phyloP scores from a whole-genome alignment of 2,329 filamentous ascomycete species.

The Elsinoe batatas region DNA sequence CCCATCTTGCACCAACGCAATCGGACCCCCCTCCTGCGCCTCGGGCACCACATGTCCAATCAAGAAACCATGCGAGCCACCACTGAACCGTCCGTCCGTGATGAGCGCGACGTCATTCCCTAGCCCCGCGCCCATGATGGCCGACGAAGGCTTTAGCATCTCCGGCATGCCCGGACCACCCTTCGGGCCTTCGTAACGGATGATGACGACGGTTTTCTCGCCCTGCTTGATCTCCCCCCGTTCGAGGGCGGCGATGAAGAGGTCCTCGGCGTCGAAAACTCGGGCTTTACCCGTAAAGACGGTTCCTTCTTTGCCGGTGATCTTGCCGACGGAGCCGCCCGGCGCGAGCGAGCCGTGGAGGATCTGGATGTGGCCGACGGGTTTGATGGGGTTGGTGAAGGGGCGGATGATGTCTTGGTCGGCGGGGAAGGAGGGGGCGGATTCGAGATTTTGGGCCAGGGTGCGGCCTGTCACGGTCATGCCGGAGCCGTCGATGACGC shows the following conservation, averaged over 20 bases:
- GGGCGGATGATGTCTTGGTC: constrained; percentile 63
- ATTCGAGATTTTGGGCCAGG: constrained; percentile 41
- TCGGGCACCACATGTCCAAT: constrained; percentile 90
- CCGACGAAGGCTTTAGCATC: constrained; percentile 76
- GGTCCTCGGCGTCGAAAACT: constrained; percentile 60
- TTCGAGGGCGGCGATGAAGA: constrained; percentile 59
- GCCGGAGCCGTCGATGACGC: constrained; percentile 37
- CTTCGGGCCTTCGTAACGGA: constrained; percentile 73
- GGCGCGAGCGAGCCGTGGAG: constrained; percentile 60
- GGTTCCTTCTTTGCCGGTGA: constrained; percentile 65
- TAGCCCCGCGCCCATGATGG: constrained; percentile 85
- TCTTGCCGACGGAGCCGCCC: constrained; percentile 62
- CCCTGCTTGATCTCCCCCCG: constrained; percentile 60
- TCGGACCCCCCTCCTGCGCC: constrained; percentile 78
- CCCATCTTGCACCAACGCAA: constrained; percentile 70
- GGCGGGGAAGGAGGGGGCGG: constrained; percentile 52
- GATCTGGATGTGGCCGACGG: constrained; percentile 64
- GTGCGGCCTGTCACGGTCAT: constrained; percentile 44
- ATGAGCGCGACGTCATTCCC: constrained; percentile 70
- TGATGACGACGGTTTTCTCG: constrained; percentile 67
- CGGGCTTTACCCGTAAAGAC: constrained; percentile 59
- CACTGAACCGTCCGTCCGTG: constrained; percentile 83
- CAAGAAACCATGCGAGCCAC: constrained; percentile 84
- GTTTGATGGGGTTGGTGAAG: constrained; percentile 59
- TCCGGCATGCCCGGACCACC: constrained; percentile 96